Evolutionary conservation across 163 green algal species (phyloP).

Genomic region (Chlorella variabilis): DNA sequence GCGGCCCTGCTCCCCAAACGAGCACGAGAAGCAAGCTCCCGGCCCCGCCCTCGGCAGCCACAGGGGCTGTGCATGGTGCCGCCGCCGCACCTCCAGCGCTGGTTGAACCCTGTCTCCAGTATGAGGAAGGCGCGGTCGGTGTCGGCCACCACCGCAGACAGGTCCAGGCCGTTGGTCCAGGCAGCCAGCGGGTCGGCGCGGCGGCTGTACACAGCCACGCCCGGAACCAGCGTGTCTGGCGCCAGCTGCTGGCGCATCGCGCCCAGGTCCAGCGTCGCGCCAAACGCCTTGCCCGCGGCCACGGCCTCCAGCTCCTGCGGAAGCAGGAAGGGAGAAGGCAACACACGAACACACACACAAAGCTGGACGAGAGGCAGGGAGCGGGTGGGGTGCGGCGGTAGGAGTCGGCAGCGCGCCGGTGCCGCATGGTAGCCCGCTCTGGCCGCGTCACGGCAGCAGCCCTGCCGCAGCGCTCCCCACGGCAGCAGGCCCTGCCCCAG

Average conservation of each 20-base stretch:
- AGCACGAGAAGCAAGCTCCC: no score
- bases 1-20: no score
- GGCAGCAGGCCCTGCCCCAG: no score
- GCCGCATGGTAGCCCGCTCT: no score
- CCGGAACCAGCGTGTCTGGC: conserved; percentile 49
- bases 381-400: no score
- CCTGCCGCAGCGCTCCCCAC: no score
- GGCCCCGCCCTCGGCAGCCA: no score
- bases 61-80: no score
- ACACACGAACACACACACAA: neutral
- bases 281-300: conserved; percentile 51
- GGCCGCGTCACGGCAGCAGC: no score
- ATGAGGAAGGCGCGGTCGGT: conserved; percentile 80
- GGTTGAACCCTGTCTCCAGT: conserved; percentile 89
- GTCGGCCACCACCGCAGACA: conserved; percentile 76
- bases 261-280: conserved; percentile 61
- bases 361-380: neutral
- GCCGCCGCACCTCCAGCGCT: conserved; percentile 61
- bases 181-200: conserved; percentile 86
- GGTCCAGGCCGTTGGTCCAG: conserved; percentile 93
- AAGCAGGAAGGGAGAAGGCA: neutral
- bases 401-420: no score
- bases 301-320: conserved; percentile 73
- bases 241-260: neutral
- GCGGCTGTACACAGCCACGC: conserved; percentile 91